Conservation (phyloP, 2,329 filamentous ascomycete genomes). For the Curvularia hawaiiensis region DNA sequence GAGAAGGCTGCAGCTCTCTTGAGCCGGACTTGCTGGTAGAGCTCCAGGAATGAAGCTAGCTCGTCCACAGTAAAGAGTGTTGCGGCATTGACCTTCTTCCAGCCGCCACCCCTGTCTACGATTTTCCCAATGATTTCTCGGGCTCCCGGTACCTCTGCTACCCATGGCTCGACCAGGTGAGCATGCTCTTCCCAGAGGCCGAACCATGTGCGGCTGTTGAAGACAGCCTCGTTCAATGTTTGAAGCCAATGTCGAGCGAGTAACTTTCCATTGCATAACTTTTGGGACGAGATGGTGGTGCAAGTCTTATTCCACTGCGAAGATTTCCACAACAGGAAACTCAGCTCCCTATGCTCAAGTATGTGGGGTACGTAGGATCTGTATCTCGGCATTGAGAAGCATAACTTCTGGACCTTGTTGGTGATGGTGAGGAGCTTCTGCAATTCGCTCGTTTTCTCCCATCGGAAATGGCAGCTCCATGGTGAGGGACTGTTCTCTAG, state of each 20-base stretch:
- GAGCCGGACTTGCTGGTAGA: slow-evolving; percentile 8
- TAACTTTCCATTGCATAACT: neutral
- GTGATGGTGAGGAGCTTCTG: slow-evolving; percentile 5
- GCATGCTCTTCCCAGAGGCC: neutral
- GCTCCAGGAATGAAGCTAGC: slow-evolving; percentile 3
- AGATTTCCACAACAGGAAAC: neutral
- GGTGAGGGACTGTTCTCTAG: slow-evolving; percentile 10
- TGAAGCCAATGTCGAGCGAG: neutral
- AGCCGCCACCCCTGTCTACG: neutral
- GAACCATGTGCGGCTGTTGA: neutral
- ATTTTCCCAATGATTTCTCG: neutral
- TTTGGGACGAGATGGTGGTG: neutral
- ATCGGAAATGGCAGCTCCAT: slow-evolving; percentile 5
- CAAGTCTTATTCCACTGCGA: neutral
- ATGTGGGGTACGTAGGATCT: neutral
- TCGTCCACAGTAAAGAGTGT: neutral
- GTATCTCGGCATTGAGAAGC: neutral
- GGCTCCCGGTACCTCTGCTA: neutral
- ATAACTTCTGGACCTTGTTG: neutral
- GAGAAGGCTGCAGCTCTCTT: slow-evolving; percentile 12
- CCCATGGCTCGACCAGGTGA: neutral
- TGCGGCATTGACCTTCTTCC: neutral
- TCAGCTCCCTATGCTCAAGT: neutral
- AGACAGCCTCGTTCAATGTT: neutral
- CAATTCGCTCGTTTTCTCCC: neutral